Conservation (phyloP, 768 basidiomycete genomes). For the Steccherinum ochraceum region DNA sequence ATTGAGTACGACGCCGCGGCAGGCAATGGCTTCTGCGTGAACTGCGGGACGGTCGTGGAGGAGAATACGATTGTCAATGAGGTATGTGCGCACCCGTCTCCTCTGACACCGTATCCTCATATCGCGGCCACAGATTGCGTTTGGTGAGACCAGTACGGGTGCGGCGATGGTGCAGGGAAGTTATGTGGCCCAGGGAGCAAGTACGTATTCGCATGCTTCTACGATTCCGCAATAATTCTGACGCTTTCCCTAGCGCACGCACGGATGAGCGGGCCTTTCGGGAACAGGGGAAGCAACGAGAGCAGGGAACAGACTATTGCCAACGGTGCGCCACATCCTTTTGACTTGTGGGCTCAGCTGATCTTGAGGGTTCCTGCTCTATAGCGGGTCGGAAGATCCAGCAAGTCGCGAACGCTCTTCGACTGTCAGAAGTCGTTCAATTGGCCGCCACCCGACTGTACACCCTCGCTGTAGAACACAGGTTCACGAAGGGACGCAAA, state of each 20-base stretch:
- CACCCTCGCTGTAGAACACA: constrained; percentile 89
- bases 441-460: constrained; percentile 83
- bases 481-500: constrained; percentile 89
- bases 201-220: constrained; percentile 43
- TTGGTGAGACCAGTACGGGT: constrained; percentile 89
- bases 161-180: constrained; percentile 95
- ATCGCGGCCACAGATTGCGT: constrained; percentile 47
- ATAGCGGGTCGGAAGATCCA: constrained; percentile 80
- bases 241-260: constrained; percentile 55
- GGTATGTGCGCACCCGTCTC: constrained; percentile 12
- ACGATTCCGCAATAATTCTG: constrained; percentile 1
- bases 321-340: constrained; percentile 52
- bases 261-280: constrained; percentile 75
- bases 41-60: constrained; percentile 87
- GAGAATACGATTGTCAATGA: constrained; percentile 94
- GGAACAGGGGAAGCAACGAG: constrained; percentile 71
- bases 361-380: not conserved
- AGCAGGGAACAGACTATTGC: constrained; percentile 89
- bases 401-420: constrained; percentile 71
- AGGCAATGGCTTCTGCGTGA: constrained; percentile 79
- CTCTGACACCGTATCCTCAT: not conserved
- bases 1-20: constrained; percentile 83
- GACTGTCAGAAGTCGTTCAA: constrained; percentile 72
- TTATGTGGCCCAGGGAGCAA: constrained; percentile 86
- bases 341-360: not conserved